These are phyloP conservation scores for Populus pruinosa DNA, from an alignment of 345 rosid genomes.

Conservation along the genomic window DNA sequence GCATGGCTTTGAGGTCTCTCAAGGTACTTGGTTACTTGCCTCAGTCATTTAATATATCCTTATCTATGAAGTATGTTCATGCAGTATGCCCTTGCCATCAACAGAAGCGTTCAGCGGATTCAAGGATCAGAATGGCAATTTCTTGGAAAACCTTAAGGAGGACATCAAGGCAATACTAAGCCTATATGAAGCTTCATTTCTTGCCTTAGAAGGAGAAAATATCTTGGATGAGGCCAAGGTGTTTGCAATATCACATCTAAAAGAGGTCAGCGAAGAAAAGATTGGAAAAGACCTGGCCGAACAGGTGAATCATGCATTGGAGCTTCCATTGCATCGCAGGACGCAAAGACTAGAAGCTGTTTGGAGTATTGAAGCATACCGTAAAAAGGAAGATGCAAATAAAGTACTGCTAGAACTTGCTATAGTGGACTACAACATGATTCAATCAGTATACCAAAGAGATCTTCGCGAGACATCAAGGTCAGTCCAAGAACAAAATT, in stretches of 20 bases:
- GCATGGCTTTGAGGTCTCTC: constrained; percentile 19
- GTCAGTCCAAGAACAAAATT: not conserved
- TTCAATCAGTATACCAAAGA: constrained; percentile 12
- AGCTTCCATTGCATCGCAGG: constrained; percentile 20
- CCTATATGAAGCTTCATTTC: constrained; percentile 27
- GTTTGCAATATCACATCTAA: not conserved
- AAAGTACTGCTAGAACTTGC: constrained; percentile 19
- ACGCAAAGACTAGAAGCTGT: constrained; percentile 7
- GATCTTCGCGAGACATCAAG: constrained; percentile 20
- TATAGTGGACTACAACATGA: constrained; percentile 19
- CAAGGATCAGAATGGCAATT: constrained; percentile 21
- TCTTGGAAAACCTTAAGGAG: constrained; percentile 3
- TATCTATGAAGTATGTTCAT: not conserved
- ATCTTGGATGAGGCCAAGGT: constrained; percentile 2
- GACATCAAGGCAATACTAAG: constrained; percentile 24
- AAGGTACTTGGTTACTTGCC: constrained; percentile 11
- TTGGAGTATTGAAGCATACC: constrained; percentile 20
- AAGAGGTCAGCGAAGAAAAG: not conserved
- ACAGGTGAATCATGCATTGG: constrained; percentile 15
- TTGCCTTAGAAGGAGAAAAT: constrained; percentile 1
- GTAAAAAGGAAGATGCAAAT: constrained; percentile 4
- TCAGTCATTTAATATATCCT: not conserved
- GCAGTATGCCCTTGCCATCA: not conserved
- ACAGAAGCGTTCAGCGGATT: constrained; percentile 23
- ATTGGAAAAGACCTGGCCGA: not conserved